Conservation (phyloP, 495 filamentous ascomycete genomes). For the Lepraria neglecta region DNA sequence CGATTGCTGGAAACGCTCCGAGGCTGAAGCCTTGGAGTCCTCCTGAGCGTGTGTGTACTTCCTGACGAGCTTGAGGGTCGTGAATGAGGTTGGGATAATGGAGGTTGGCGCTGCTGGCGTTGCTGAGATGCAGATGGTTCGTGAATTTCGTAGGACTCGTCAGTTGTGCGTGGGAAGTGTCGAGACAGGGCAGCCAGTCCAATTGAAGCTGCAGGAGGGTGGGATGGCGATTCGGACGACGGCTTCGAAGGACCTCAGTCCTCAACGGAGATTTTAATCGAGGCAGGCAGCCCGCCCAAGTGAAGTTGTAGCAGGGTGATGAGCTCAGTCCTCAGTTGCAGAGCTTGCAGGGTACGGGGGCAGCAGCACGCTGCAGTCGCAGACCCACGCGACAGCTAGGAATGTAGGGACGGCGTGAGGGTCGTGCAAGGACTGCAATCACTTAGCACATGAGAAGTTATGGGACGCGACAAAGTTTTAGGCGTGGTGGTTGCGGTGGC, state of each 20-base stretch:
- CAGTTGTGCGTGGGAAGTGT: conserved; percentile 31
- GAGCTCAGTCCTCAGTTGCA: conserved; percentile 1
- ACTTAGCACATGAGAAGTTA: conserved; percentile 9
- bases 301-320: conserved; percentile 1
- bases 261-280: not conserved
- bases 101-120: conserved; percentile 50
- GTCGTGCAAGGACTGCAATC: conserved; percentile 19
- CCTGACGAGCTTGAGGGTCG: conserved; percentile 48
- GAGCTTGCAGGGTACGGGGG: not conserved
- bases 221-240: not conserved
- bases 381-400: not conserved
- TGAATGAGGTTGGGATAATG: conserved; percentile 34
- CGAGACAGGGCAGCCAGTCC: conserved; percentile 22
- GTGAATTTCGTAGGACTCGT: conserved; percentile 59
- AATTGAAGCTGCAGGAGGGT: conserved; percentile 5
- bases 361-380: conserved; percentile 6
- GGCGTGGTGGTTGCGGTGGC: conserved; percentile 19
- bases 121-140: conserved; percentile 51
- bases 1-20: conserved; percentile 31
- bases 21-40: conserved; percentile 43
- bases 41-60: conserved; percentile 46
- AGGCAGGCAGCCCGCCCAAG: not conserved
- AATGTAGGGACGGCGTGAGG: conserved; percentile 3
- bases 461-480: conserved; percentile 10
- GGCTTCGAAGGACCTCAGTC: not conserved